Conservation (phyloP, 179 eudicot genomes). For the Gypsophila paniculata region DNA sequence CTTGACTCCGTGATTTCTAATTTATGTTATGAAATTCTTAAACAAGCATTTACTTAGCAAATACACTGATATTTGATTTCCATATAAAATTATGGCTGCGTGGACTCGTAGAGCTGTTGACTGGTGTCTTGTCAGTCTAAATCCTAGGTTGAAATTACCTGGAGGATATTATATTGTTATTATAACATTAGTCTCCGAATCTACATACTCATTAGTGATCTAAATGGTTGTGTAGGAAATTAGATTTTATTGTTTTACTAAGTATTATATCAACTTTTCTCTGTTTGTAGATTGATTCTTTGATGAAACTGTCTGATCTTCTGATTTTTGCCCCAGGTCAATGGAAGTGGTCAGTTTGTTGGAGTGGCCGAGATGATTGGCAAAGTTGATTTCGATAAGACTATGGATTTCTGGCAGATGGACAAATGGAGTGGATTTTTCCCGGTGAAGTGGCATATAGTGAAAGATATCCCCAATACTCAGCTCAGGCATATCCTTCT, state of each 20-base stretch:
- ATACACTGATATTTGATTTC: no score
- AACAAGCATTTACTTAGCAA: no score
- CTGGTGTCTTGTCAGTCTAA: not conserved
- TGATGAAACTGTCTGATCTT: not conserved
- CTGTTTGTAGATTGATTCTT: not conserved
- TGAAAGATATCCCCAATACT: slow-evolving; percentile 51
- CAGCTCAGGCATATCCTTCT: slow-evolving; percentile 47
- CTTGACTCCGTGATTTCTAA: no score
- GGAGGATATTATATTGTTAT: not conserved
- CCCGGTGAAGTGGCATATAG: slow-evolving; percentile 54
- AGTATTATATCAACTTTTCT: not conserved
- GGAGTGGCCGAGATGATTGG: slow-evolving; percentile 63
- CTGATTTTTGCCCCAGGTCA: slow-evolving; percentile 35
- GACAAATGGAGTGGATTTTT: slow-evolving; percentile 59
- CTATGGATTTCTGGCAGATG: slow-evolving; percentile 55
- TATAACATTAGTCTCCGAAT: no score
- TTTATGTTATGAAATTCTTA: not conserved
- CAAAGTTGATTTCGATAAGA: slow-evolving; percentile 50
- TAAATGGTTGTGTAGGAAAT: not conserved
- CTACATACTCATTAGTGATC: no score
- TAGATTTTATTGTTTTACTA: not conserved
- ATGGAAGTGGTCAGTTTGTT: slow-evolving; percentile 58
- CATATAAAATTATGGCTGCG: no score
- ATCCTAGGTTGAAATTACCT: not conserved
- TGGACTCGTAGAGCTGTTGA: not conserved